Evolutionary conservation across 768 basidiomycete species (phyloP), one percentile per base, ranked within the genome.

Genomic region (Chalciporus pseudorubinellus): DNA sequence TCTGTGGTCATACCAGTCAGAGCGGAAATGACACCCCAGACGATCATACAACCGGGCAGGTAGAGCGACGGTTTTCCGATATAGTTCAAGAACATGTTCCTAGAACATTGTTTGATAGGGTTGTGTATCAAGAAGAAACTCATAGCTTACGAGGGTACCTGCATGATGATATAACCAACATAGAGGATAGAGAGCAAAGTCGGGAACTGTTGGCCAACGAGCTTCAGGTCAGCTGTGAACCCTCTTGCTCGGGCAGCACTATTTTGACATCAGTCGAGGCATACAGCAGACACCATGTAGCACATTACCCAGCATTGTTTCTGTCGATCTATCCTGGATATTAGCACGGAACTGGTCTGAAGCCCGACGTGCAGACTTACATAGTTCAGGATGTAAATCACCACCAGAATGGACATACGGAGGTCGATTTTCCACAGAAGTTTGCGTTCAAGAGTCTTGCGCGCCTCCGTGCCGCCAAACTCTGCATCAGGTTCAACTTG

Each of bases 171-270:
- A 53, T 71, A 73, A 24, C 84, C 85, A 34, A 85, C 78, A 57
- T 85, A 86, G 50, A 86, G 74, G 56, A 87, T 81, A 18, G 84
- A 85, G 28, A 89, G 67, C 19, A 88, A 65, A 0, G 86, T 86
- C 3, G 84, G 76, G 57, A 87, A 89, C 59, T 89, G 74, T 55
- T 74, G 66, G 24, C 77, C 82, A 48, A 76, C 67, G n/a, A 89
- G 76, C 33, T 78, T 67, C 18, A 90, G 73, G 62, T 88, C 86
- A 31, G 73, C 67, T 58, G 85, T 79, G 50, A 89, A 82, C 0
- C 87, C 89, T 46, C 81, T 75, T 22, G 84, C 70, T 43, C 89
- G 76, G 19, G 88, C 88, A 13, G 84, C 86, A 39, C 87, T 87
- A 52, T 43, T 48, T 28, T 18, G 34, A 44, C 8, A 41, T 52